Conservation (phyloP, 2,329 filamentous ascomycete genomes). For the Cryphonectria japonica region DNA sequence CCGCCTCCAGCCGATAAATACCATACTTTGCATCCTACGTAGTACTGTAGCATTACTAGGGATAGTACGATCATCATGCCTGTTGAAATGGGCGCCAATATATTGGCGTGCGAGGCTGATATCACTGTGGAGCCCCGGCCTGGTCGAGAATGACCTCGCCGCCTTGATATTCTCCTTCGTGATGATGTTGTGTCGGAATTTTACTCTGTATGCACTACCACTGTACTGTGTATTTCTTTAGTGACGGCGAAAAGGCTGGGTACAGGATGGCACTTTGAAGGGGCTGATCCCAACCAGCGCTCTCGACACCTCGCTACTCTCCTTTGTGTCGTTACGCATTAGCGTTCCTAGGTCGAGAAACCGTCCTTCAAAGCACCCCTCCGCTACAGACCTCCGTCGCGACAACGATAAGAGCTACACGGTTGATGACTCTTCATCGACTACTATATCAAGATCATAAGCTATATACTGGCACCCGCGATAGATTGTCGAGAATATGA, state of each 20-base stretch:
- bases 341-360: background rate
- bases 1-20: background rate
- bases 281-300: background rate
- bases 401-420: background rate
- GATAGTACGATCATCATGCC: background rate
- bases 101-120: slow-evolving; percentile 4
- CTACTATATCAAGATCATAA: background rate
- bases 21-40: background rate
- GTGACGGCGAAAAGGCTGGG: background rate
- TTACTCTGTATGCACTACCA: background rate
- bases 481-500: no score
- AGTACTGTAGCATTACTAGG: background rate
- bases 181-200: background rate
- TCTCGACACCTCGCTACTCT: background rate
- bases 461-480: no score
- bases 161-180: background rate
- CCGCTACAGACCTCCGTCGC: background rate
- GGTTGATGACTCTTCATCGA: background rate
- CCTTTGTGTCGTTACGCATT: background rate
- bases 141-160: background rate
- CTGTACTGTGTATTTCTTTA: background rate
- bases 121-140: slow-evolving; percentile 2
- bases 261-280: background rate
- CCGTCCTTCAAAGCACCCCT: background rate
- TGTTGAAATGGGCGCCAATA: background rate